These are phyloP conservation scores for Coemansia sp. DNA, from an alignment of 192 early-diverging fungal species.

Conservation along the genomic window DNA sequence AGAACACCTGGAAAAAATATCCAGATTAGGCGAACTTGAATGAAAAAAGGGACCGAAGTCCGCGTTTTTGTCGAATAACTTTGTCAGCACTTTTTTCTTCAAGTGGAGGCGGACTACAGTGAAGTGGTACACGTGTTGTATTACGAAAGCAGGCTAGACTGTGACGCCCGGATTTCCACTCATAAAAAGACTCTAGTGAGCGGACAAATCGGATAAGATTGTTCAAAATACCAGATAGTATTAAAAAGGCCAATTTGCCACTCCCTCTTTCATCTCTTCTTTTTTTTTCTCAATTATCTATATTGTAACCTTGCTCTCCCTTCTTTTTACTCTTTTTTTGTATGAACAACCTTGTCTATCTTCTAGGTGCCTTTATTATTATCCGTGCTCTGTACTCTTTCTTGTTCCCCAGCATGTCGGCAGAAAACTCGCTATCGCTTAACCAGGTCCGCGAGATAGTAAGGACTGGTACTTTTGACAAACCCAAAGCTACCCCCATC, in stretches of 20 bases:
- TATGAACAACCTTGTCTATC: constrained; percentile 20
- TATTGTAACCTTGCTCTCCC: not conserved
- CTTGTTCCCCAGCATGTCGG: constrained; percentile 28
- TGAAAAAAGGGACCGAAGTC: no score
- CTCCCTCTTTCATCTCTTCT: not conserved
- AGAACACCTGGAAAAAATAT: no score
- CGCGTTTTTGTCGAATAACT: no score
- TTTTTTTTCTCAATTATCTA: not conserved
- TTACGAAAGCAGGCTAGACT: constrained; percentile 4
- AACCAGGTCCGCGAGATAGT: constrained; percentile 22
- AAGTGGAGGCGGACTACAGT: not conserved
- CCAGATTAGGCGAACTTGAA: no score
- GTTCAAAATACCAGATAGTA: not conserved
- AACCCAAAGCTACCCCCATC: no score
- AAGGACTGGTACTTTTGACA: constrained; percentile 2
- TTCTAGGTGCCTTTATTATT: constrained; percentile 12
- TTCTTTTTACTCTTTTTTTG: constrained; percentile 1
- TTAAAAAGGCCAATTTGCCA: not conserved
- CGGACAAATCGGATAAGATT: not conserved
- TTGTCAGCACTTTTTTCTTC: no score
- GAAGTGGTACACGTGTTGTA: not conserved
- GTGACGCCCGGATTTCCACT: not conserved
- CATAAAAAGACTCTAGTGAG: not conserved
- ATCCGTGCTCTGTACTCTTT: constrained; percentile 12
- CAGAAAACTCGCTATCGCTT: constrained; percentile 18